Evolutionary conservation across 2,329 filamentous ascomycete genomes (phyloP), one percentile per base, ranked within the genome.

Genomic region (Fusarium sp.): DNA sequence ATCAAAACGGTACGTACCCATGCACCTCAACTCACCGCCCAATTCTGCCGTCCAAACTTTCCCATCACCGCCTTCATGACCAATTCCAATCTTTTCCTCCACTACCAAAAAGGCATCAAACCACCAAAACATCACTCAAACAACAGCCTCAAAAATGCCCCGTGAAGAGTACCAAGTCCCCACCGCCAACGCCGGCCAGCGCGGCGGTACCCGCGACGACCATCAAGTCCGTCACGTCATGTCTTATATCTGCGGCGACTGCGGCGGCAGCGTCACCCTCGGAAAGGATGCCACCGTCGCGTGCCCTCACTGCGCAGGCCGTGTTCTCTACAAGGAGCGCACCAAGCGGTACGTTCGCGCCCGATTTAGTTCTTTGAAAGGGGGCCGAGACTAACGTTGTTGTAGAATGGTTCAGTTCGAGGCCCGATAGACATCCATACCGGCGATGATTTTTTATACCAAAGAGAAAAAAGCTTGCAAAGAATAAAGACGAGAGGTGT

Each of bases 371-470:
- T 41, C 8, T 2, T 20, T 35, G 5, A 36, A 12, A 5, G 4
- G 17, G 15, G 1, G 10, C 1, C 30, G n/a, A 51, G 36, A 26
- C 71, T 79, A 58, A 77, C 42, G 22, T 4, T 20, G 13, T 17
- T 51, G 20, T 66, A 97, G 96, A 81, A 98, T 98, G 95, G 95
- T 98, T 58, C 96, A 99, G 85, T 98, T 99, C 80, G 95, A 99
- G 87, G 96, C 96, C 58, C 90, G 96, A 84, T 98, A 72, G 65
- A 42, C 55, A 36, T 36, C 35, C 35, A 38, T 15, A 24, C 35
- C 39, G 13, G 35, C 42, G 32, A 63, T 48, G 24, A 36, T 36
- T 36, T 50, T 63, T 32, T 47, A 64, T 44, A 69, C 64, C 35
- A 73, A 69, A 69, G 30, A 30, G 64, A 41, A 30, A 73, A 72